Conservation (phyloP, 148 eudicot genomes). For the Diospyros kaki region DNA sequence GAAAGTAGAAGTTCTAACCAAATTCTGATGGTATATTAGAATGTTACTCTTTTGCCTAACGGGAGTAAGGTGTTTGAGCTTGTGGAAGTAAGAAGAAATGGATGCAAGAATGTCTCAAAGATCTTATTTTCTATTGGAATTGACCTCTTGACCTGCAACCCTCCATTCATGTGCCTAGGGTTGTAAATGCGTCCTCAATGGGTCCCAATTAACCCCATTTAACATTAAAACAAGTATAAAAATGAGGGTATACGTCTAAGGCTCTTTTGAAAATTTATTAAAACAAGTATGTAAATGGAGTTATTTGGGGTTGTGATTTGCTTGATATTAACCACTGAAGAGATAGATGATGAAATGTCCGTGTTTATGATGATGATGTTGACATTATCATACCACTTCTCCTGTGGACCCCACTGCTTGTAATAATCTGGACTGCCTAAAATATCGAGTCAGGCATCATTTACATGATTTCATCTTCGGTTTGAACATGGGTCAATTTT, state of each 20-base stretch:
- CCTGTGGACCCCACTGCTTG: not conserved
- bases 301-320: not conserved
- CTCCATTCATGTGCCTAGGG: too few relatives aligned
- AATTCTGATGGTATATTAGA: not conserved
- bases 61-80: not conserved
- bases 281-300: too few relatives aligned
- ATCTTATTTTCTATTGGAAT: too few relatives aligned
- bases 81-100: not conserved
- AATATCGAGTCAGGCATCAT: not conserved
- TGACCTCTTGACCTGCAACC: too few relatives aligned
- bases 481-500: too few relatives aligned
- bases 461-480: not conserved
- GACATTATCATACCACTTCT: not conserved
- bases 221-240: too few relatives aligned
- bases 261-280: too few relatives aligned
- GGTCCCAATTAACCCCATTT: too few relatives aligned
- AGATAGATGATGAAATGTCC: not conserved
- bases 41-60: not conserved
- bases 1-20: not conserved
- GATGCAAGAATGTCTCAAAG: too few relatives aligned
- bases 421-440: not conserved
- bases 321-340: not conserved
- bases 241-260: too few relatives aligned
- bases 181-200: too few relatives aligned
- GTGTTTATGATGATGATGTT: not conserved